Base-by-base conservation (phyloP, 805 yeast genomes). In the Candida orba region DNA sequence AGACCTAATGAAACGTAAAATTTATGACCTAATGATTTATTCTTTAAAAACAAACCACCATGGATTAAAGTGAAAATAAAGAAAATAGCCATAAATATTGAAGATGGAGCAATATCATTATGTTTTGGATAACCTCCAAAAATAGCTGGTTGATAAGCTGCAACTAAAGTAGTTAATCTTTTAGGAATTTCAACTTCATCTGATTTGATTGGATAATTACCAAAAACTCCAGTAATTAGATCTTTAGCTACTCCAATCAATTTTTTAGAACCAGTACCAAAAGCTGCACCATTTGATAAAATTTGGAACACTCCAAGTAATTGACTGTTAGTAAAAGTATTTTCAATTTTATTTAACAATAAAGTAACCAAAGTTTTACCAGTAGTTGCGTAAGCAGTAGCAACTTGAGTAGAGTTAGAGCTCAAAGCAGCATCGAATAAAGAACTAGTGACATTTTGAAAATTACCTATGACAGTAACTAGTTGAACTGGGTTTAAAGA, bases 91-190 rank as follows among this genome's bases (percentile, higher is more conserved):
- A 72, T 57, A 51, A 82, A 80, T 2, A 83, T 59, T 4, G 76
- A 76, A 48, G 75, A 66, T 20, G 88, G 88, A 4, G 77, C 86
- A 20, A 68, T 58, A 60, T 84, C 91, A 10, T 54, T 54, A 22
- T 42, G 37, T 12, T 30, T 29, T 13, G 88, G 86, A 55, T 81
- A 83, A 20, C 74, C 76, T 20, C 90, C 90, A 61, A 81, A 81
- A 40, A 79, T 63, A 13, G 75, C 67, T 38, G 68, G 72, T 56
- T 76, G 80, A 40, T 51, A 52, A n/a, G 38, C 52, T 37, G 42
- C 45, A 27, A 55, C 56, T 20, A 54, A 36, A 4, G 22, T 18
- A 6, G 45, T 30, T 30, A 57, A 45, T 39, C 55, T 50, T 8
- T 36, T 4, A 38, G 57, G 59, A 23, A 55, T 15, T 29, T 42